Base-by-base conservation (phyloP, 1,284 basidiomycete species). In the Pyrrhoderma noxium region DNA sequence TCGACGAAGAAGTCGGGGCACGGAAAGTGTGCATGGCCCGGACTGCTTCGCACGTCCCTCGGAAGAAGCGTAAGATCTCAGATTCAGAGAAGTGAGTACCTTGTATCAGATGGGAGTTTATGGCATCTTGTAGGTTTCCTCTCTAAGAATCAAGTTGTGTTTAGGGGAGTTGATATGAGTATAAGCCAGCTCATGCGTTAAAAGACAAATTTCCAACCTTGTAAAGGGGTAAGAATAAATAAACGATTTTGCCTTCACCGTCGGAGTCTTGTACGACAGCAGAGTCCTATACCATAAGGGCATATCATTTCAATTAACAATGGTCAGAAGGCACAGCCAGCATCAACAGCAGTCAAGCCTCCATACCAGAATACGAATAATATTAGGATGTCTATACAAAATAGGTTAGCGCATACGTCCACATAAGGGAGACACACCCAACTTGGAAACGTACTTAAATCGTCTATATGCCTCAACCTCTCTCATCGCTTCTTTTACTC, bases 51-150 rank as follows among this genome's bases (percentile, higher is more conserved):
- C 95, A 98, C 9, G 94, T 92, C 5, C 94, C 95, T 59, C 86
- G 87, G 75, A 99, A 99, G 36, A 94, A 74, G 22, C 79, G 77
- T 23, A 98, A 74, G 72, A 98, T 89, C 50, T 93, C 87, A 56
- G 79, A 76, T 68, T 99, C 96, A 1, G 90, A 80, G 64, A 93
- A 90, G 56, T 84, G 82, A 27, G 83, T 84, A 19, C 85, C 82
- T 53, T 90, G 90, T 43, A 94, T 84, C 5, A 88, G 79, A 62
- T 95, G 85, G 27, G 83, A 75, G 58, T 92, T 91, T 61, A 99
- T 97, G 37, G 84, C 84, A 64, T 99, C 93, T 76, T 99, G 96
- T 14, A 99, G 75, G 64, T 97, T 97, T 34, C 92, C 92, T 51
- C 83, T 77, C 86, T 91, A 57, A 22, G 47, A 36, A 55, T 54